These are phyloP conservation scores for Kwoniella shandongensis DNA, from an alignment of 768 basidiomycete species.

Conservation along the genomic window DNA sequence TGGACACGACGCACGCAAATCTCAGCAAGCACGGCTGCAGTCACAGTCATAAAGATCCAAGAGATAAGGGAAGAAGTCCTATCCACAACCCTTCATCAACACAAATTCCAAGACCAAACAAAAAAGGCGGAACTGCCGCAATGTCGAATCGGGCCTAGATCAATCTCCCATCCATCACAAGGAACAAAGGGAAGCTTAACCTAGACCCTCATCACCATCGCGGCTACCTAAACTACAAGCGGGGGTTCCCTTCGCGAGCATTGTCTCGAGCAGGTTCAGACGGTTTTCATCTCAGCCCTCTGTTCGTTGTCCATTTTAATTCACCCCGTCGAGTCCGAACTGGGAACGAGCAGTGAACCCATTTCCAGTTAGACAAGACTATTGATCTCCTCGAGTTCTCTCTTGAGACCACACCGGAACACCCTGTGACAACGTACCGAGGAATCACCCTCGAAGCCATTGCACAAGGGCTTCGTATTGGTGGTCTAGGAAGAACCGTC, in stretches of 20 bases:
- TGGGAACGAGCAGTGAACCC: too few species aligned
- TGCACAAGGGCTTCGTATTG: too few species aligned
- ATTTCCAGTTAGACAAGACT: background rate
- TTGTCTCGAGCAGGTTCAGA: constrained; percentile 8
- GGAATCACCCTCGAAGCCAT: too few species aligned
- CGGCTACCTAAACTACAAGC: constrained; percentile 5
- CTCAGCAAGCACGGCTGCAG: constrained; percentile 1
- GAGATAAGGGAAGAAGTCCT: background rate
- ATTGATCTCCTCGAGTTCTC: background rate
- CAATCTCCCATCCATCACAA: background rate
- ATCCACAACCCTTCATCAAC: background rate
- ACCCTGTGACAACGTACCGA: background rate
- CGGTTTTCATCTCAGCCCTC: constrained; percentile 3
- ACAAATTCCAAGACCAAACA: background rate
- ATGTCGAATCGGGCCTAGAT: background rate
- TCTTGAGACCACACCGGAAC: too few species aligned
- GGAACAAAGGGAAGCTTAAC: background rate
- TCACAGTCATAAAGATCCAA: constrained; percentile 3
- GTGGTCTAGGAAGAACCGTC: background rate
- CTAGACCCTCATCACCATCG: background rate
- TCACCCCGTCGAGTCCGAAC: background rate
- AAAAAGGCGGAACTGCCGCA: background rate
- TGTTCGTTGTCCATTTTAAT: background rate
- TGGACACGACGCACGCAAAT: constrained; percentile 1
- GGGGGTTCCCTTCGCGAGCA: constrained; percentile 10